These are phyloP conservation scores for Xylariaceae sp. DNA, from an alignment of 2,329 filamentous ascomycete genomes.

Conservation along the genomic window DNA sequence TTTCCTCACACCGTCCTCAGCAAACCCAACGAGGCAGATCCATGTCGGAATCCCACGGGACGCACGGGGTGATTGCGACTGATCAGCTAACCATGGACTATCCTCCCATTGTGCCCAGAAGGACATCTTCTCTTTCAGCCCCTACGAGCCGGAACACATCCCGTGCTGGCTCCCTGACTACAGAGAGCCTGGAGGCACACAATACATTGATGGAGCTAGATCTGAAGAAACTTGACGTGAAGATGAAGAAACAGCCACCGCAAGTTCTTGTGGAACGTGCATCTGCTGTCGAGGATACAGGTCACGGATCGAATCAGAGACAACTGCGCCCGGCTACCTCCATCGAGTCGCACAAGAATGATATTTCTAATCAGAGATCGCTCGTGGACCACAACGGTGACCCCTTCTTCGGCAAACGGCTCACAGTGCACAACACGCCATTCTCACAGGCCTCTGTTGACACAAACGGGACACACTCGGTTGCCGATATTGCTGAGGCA, in stretches of 20 bases:
- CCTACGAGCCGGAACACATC: conserved; percentile 54
- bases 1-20: conserved; percentile 40
- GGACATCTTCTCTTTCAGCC: conserved; percentile 59
- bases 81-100: conserved; percentile 58
- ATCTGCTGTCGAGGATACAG: conserved; percentile 26
- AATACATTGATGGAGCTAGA: conserved; percentile 38
- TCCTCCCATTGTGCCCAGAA: conserved; percentile 52
- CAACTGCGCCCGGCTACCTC: conserved; percentile 29
- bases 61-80: conserved; percentile 25
- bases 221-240: not conserved
- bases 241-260: conserved; percentile 22
- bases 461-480: conserved; percentile 54
- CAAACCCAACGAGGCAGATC: conserved; percentile 39
- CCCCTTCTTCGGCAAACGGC: conserved; percentile 48
- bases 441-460: conserved; percentile 61
- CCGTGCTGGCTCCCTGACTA: conserved; percentile 48
- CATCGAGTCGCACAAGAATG: conserved; percentile 34
- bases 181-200: conserved; percentile 56
- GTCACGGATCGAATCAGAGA: conserved; percentile 24
- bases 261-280: conserved; percentile 28
- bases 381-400: conserved; percentile 52
- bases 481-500: conserved; percentile 59
- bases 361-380: conserved; percentile 29
- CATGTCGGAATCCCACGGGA: conserved; percentile 46
- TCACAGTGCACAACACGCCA: conserved; percentile 56